Evolutionary conservation across 2,329 filamentous ascomycete species (phyloP), one percentile per base, ranked within the genome.

Genomic region (Hypocrella siamensis): DNA sequence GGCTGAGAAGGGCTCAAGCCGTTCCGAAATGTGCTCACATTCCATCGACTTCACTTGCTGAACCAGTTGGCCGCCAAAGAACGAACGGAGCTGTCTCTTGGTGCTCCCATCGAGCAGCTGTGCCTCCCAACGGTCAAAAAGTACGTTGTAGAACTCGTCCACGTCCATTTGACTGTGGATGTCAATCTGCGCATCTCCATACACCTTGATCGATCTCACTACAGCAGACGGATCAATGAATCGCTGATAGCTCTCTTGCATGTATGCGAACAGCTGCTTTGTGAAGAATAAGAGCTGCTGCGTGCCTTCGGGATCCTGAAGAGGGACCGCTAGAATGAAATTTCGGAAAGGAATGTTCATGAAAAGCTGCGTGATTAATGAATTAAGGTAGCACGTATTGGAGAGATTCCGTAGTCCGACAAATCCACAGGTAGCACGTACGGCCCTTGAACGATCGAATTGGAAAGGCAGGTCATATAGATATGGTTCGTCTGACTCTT

Each of bases 331-430:
- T 37, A 96, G 64, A 42, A 98, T 80, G 52, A 96, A 93, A 12
- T 71, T 67, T 14, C 90, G 77, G 46, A 98, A 96, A 6, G 74
- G 67, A 12, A 81, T 58, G 48, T 98, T 96, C 84, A 94, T 96
- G 60, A 88, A 98, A 1, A 98, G 70, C 48, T 98, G 90, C 0
- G 85, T 88, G 38, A 96, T 67, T 1, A 98, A 62, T 1, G 90
- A 96, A 51, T 98, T 98, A 48, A 96, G 69, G 50, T 98, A 98
- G 55, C 90, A 98, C 1, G 92, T 96, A 49, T 94, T 93, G 8
- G 84, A 90, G 12, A 94, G 67, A 46, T 98, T 98, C 35, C 70
- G 70, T n/a, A 98, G 56, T 2, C 90, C 90, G n/a, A 80, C 74
- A 49, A 93, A 93, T 15, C 84, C 85, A 39, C 80, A 80, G 2